Percentiles rank a stretch among this genome's conserved stretches.
These are phyloP conservation scores for Chiua virens DNA, from an alignment of 768 basidiomycete genomes.

Conservation along the genomic window DNA sequence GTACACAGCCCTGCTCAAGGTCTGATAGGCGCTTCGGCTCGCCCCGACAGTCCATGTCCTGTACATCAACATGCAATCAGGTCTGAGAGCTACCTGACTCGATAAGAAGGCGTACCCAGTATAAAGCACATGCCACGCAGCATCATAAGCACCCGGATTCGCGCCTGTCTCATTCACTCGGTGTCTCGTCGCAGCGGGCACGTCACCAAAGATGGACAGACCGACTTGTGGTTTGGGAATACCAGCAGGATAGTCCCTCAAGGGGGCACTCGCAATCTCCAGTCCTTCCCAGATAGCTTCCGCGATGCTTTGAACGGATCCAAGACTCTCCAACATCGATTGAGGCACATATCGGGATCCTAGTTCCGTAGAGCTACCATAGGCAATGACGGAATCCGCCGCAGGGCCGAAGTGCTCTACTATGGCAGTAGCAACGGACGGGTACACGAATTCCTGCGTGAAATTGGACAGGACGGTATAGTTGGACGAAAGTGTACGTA, in stretches of 20 bases:
- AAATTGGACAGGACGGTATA: conserved; percentile 11
- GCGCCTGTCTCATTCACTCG: conserved; percentile 16
- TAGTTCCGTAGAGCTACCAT: conserved; percentile 10
- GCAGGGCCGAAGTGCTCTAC: conserved; percentile 3
- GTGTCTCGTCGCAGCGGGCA: conserved; percentile 9
- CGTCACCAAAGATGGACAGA: conserved; percentile 9
- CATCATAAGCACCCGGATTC: conserved; percentile 19
- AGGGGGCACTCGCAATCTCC: background rate
- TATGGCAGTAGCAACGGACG: conserved; percentile 10
- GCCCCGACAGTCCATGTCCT: conserved; percentile 12
- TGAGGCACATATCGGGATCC: conserved; percentile 17
- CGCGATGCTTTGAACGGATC: conserved; percentile 6
- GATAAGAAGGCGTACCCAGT: background rate
- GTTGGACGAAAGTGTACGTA: conserved; percentile 8
- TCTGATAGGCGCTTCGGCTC: background rate
- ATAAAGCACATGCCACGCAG: conserved; percentile 14
- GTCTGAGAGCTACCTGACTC: background rate
- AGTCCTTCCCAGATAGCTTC: conserved; percentile 20
- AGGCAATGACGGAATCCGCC: conserved; percentile 4
- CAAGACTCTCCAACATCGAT: conserved; percentile 4
- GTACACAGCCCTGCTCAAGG: background rate
- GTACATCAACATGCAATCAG: background rate
- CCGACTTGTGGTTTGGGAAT: background rate
- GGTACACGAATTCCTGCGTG: conserved; percentile 11
- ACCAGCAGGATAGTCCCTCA: background rate